Conservation (phyloP, 2,329 filamentous ascomycete species). For the Fusarium sp. region DNA sequence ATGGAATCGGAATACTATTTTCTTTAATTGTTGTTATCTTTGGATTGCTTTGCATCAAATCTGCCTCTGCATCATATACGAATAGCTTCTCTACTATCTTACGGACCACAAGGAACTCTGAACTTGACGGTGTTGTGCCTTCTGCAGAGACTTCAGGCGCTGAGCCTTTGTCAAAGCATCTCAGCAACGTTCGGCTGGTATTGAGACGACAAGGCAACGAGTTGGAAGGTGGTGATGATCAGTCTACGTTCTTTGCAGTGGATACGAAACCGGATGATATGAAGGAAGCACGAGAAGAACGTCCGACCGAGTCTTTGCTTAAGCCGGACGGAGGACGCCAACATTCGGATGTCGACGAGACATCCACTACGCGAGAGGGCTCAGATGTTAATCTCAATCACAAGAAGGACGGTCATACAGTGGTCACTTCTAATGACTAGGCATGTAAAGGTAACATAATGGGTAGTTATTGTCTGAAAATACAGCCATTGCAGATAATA, state of each 20-base stretch:
- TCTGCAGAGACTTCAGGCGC: background rate
- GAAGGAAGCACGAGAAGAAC: background rate
- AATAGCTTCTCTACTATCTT: conserved; percentile 16
- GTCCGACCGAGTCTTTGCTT: background rate
- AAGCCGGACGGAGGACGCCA: no score
- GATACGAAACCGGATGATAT: background rate
- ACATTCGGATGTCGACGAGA: no score
- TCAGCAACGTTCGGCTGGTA: background rate
- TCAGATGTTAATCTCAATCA: no score
- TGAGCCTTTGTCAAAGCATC: conserved; percentile 1
- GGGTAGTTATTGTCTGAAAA: no score
- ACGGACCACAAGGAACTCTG: conserved; percentile 12
- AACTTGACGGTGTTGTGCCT: background rate
- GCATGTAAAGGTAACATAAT: no score
- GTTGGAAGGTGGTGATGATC: fast-evolving
- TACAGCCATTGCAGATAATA: no score
- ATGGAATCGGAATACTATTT: background rate
- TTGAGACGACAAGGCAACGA: background rate
- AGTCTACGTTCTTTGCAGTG: background rate
- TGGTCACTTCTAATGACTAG: no score
- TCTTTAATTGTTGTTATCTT: background rate
- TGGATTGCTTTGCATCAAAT: background rate
- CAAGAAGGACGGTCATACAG: no score
- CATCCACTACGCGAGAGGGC: no score
- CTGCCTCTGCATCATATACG: background rate